A percentile compares a stretch with the other conserved stretches of the same genome.
These are phyloP conservation scores for Sarocladium kiliense DNA, from an alignment of 2,329 filamentous ascomycete species.

Conservation along the genomic window DNA sequence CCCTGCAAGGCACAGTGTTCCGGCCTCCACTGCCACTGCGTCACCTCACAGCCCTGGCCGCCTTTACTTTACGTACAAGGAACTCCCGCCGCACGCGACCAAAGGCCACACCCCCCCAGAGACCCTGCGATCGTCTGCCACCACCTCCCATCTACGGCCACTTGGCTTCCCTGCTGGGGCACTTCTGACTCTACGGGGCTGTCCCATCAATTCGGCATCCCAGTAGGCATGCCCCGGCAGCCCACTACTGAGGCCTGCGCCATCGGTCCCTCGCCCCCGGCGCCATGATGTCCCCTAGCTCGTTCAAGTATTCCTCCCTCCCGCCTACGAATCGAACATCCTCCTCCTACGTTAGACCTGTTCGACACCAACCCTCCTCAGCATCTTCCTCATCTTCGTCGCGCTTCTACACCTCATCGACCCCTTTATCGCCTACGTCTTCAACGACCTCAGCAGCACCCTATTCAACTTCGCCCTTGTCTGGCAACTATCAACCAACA, in stretches of 20 bases:
- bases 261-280: constrained; percentile 3
- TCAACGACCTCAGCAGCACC: not conserved
- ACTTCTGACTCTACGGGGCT: constrained; percentile 1
- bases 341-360: constrained; percentile 8
- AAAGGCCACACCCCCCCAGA: not conserved
- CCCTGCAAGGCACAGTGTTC: constrained; percentile 3
- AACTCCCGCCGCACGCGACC: constrained; percentile 8
- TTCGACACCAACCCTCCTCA: not conserved
- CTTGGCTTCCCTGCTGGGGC: constrained; percentile 3
- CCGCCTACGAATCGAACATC: constrained; percentile 10
- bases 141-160: constrained; percentile 3
- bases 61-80: constrained; percentile 3
- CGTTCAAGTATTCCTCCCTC: constrained; percentile 15
- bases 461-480: not conserved
- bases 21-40: constrained; percentile 4
- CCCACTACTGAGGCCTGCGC: constrained; percentile 5
- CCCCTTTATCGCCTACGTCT: not conserved
- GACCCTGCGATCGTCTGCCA: constrained; percentile 6
- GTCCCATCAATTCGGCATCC: constrained; percentile 3
- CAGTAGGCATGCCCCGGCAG: constrained; percentile 2
- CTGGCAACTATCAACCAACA: not conserved
- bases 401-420: not conserved
- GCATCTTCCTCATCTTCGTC: constrained; percentile 5
- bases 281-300: constrained; percentile 18
- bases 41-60: constrained; percentile 4